phyloP scores from a whole-genome alignment of 148 eudicot species.

The Pouteria glomerata region DNA sequence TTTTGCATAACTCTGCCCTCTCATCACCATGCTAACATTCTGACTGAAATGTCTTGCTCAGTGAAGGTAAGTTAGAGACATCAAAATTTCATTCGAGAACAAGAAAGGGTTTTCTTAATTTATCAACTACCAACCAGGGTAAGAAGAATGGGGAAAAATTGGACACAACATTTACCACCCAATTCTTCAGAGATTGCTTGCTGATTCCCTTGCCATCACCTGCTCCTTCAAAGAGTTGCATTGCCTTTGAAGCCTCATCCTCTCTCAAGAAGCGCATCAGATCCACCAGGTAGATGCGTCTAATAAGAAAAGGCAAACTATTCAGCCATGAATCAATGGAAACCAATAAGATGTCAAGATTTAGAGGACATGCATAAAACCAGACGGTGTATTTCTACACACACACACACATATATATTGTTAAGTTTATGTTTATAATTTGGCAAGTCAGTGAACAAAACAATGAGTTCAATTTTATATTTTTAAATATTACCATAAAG shows the following conservation, averaged over 20 bases:
- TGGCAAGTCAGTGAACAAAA: no score
- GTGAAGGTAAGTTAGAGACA: background rate
- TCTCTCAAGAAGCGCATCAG: slow-evolving; percentile 75
- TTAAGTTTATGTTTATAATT: no score
- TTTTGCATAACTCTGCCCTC: no score
- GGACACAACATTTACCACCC: slow-evolving; percentile 51
- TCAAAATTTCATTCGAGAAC: background rate
- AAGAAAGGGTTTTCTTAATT: no score
- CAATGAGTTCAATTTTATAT: no score
- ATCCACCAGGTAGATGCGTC: slow-evolving; percentile 56
- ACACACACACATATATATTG: no score
- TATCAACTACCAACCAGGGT: no score
- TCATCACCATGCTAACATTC: background rate
- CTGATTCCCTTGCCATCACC: slow-evolving; percentile 68
- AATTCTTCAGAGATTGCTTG: slow-evolving; percentile 70
- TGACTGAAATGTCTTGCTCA: background rate
- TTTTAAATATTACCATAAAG: no score
- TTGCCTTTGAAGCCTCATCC: slow-evolving; percentile 63
- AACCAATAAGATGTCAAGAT: background rate
- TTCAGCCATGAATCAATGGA: background rate
- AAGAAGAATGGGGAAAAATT: background rate
- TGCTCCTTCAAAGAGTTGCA: slow-evolving; percentile 60
- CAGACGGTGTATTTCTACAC: background rate
- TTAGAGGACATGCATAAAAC: background rate
- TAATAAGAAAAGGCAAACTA: slow-evolving; percentile 14